These are phyloP conservation scores for Cephaloascus albidus DNA, from an alignment of 805 yeast genomes.

Conservation along the genomic window DNA sequence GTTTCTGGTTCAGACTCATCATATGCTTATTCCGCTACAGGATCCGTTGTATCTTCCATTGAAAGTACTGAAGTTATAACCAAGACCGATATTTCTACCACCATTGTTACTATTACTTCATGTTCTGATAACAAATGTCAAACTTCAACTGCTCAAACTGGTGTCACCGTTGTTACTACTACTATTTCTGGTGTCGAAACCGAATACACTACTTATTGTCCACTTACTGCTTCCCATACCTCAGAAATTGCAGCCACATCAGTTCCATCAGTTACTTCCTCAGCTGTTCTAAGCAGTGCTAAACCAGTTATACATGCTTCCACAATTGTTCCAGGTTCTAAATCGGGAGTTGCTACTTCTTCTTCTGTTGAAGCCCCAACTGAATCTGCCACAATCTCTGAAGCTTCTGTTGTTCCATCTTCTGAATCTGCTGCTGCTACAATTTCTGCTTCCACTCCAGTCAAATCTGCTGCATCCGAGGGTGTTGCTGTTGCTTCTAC, in stretches of 20 bases:
- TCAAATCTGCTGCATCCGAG: too few species aligned
- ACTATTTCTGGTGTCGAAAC: conserved; percentile 13
- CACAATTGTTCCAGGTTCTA: too few species aligned
- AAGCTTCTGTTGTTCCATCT: not conserved
- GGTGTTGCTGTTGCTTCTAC: not conserved
- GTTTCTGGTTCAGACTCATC: not conserved
- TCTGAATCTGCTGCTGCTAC: not conserved
- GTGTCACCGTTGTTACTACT: conserved; percentile 10
- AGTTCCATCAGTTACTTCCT: not conserved
- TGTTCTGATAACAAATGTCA: conserved; percentile 9
- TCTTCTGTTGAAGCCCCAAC: not conserved
- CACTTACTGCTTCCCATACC: conserved; percentile 7
- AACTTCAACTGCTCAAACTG: conserved; percentile 10
- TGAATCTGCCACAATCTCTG: not conserved
- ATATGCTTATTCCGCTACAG: too few species aligned
- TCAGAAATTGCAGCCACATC: not conserved
- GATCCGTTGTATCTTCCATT: conserved; percentile 1
- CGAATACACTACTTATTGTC: conserved; percentile 16
- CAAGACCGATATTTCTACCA: conserved; percentile 7
- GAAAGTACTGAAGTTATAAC: conserved; percentile 1
- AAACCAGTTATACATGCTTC: too few species aligned
- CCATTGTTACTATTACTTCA: conserved; percentile 11
- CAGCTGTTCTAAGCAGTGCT: too few species aligned
- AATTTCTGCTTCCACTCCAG: not conserved
- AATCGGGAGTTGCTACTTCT: too few species aligned